Percentiles rank a stretch among this genome's conserved stretches.
Evolutionary conservation across 148 eudicot genomes (phyloP).

Genomic region (Nyssa sinensis): DNA sequence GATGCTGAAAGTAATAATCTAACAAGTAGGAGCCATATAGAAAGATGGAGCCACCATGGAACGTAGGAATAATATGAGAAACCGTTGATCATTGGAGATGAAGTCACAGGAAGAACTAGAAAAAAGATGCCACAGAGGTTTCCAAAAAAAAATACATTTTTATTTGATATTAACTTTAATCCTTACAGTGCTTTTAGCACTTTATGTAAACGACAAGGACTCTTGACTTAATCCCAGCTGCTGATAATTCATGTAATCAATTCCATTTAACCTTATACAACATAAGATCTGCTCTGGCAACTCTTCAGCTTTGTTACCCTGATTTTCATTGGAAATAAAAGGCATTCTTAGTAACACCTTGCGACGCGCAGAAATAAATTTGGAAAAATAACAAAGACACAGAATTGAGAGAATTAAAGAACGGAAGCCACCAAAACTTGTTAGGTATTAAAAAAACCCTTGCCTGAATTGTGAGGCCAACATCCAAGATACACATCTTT

Average conservation of each 20-base stretch:
- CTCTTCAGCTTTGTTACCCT: constrained; percentile 93
- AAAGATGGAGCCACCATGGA: too few species aligned
- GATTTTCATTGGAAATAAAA: constrained; percentile 18
- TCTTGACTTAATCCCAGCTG: constrained; percentile 61
- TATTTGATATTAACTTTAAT: background rate
- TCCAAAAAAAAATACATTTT: background rate
- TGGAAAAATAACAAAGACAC: background rate
- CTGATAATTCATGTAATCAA: constrained; percentile 72
- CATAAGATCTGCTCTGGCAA: constrained; percentile 92
- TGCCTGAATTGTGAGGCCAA: constrained; percentile 96
- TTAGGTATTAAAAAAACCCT: constrained; percentile 20
- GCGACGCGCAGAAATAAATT: background rate
- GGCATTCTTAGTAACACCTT: background rate
- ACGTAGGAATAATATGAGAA: too few species aligned
- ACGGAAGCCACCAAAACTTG: background rate
- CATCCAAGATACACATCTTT: constrained; percentile 69
- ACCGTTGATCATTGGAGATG: too few species aligned
- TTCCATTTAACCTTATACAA: constrained; percentile 76
- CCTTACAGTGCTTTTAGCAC: constrained; percentile 5
- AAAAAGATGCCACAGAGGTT: background rate
- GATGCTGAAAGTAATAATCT: too few species aligned
- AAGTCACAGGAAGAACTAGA: background rate
- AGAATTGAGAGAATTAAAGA: background rate
- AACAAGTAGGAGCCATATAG: too few species aligned
- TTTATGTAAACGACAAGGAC: background rate